Evolutionary conservation across 2,329 filamentous ascomycete genomes (phyloP), one percentile per base, ranked within the genome.

Genomic region (Exophiala oligosperma): DNA sequence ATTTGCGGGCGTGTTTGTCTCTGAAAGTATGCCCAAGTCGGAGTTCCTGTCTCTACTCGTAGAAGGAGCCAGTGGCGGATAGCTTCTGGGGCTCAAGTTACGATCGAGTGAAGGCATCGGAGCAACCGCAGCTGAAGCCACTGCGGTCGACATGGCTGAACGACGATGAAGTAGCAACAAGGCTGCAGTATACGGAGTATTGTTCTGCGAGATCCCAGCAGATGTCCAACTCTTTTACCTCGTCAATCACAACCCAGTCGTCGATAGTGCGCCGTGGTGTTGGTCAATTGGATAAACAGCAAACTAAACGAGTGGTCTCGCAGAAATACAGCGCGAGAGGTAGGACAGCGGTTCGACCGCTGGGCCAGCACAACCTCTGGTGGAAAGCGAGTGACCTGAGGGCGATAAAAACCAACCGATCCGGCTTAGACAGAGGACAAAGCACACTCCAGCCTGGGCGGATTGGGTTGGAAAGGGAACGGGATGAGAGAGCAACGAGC

Each of bases 121-220:
- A 60, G 77, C 72, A 52, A 73, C 70, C 52, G 75, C 68, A 50
- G 75, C 73, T 66, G 76, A 71, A 60, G 77, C 78, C 66, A 80
- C 77, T 50, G 74, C 77, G 56, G 77, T 79, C 59, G 77, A 79
- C 77, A 80, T 80, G 62, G 59, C 60, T 54, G 54, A 35, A 35
- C 11, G 11, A 35, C 11, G 32, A 9, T 35, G 2, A 35, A 11
- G 32, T 35, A 11, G 32, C 9, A 35, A 9, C 4, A 35, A 35
- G 32, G 32, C 2, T 9, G 32, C 8, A 2, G 32, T 35, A 8
- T 35, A 9, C 32, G 7, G 9, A 35, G 32, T 6, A 29, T 5
- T 29, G 8, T 29, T 29, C 32, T 35, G 32, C 28, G 8, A 29
- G 17, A 9, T 8, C 32, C 32, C 32, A 35, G 32, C 32, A 2